These are phyloP conservation scores for Candida loeiensis DNA, from an alignment of 805 yeast species.

Conservation along the genomic window DNA sequence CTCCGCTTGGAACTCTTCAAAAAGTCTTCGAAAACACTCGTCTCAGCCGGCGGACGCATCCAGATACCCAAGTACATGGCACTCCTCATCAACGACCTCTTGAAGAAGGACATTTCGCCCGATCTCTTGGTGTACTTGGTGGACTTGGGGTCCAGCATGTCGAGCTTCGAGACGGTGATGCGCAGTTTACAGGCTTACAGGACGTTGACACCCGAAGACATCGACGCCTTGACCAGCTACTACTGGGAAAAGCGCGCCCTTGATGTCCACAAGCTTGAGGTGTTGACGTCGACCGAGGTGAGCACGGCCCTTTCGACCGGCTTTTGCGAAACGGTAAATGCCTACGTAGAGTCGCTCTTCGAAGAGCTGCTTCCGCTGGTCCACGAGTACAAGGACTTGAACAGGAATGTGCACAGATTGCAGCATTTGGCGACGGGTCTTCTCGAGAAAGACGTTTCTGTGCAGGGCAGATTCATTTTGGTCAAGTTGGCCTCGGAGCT, in stretches of 20 bases:
- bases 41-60: slow-evolving; percentile 2
- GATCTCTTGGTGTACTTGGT: slow-evolving; percentile 23
- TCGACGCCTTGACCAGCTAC: slow-evolving; percentile 14
- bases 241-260: slow-evolving; percentile 10
- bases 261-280: slow-evolving; percentile 15
- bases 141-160: slow-evolving; percentile 22
- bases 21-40: slow-evolving; percentile 5
- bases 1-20: slow-evolving; percentile 3
- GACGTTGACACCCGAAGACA: slow-evolving; percentile 16
- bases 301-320: slow-evolving; percentile 15
- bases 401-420: slow-evolving; percentile 24
- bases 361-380: slow-evolving; percentile 24
- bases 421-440: slow-evolving; percentile 15
- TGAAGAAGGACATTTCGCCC: slow-evolving; percentile 16
- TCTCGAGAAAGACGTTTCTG: not conserved
- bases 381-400: slow-evolving; percentile 34
- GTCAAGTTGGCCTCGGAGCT: slow-evolving; percentile 25
- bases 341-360: slow-evolving; percentile 28
- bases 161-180: slow-evolving; percentile 13
- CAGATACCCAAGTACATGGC: slow-evolving; percentile 29
- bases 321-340: slow-evolving; percentile 19
- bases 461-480: slow-evolving; percentile 7
- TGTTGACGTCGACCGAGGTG: slow-evolving; percentile 4
- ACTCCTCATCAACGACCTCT: slow-evolving; percentile 19
- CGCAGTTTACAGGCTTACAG: slow-evolving; percentile 12